phyloP scores from a whole-genome alignment of 441 rosid species.

The California macrophylla region DNA sequence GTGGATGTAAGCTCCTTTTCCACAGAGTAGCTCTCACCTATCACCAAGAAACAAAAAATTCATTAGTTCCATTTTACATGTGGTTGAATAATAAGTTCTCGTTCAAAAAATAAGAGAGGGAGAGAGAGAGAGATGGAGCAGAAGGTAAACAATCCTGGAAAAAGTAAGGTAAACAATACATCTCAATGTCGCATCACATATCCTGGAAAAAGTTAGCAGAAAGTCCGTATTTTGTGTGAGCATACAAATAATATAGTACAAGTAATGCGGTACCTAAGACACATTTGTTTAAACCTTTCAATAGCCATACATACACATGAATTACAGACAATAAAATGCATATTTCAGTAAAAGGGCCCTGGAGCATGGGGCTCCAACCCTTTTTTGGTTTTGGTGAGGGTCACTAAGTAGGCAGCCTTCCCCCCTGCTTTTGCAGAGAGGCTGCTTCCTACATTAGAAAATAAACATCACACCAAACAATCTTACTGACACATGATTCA shows the following conservation, averaged over 20 bases:
- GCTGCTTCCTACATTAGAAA: not conserved
- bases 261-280: not conserved
- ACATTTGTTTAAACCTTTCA: constrained; percentile 8
- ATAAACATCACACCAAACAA: constrained; percentile 4
- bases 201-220: not conserved
- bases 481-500: not conserved
- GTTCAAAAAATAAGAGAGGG: constrained; percentile 6
- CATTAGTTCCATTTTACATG: constrained; percentile 5
- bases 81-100: constrained; percentile 3
- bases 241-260: not conserved
- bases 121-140: not conserved
- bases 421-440: not conserved
- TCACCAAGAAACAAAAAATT: constrained; percentile 23
- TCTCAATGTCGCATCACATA: constrained; percentile 1
- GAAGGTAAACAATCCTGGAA: too few species aligned
- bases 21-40: constrained; percentile 96
- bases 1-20: constrained; percentile 69
- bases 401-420: not conserved
- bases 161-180: constrained; percentile 9
- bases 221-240: constrained; percentile 2
- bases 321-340: constrained; percentile 2
- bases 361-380: not conserved
- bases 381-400: not conserved
- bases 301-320: not conserved
- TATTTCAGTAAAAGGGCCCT: not conserved